Evolutionary conservation across 1,284 basidiomycete genomes (phyloP).

Genomic region (Sporisorium scitamineum): DNA sequence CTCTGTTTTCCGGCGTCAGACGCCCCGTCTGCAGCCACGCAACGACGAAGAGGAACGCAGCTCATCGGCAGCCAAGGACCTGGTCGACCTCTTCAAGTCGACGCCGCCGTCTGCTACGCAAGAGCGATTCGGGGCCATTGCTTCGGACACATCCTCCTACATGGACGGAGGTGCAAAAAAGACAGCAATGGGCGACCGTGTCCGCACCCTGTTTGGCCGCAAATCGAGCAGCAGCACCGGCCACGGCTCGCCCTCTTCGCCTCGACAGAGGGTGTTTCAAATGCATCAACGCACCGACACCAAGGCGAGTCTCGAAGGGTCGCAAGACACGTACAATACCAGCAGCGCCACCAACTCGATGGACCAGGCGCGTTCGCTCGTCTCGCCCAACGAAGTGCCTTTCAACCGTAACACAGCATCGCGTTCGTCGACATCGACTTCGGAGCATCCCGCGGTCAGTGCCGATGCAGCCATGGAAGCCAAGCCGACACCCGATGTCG

Average conservation of each 20-base stretch:
- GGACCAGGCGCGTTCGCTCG: slow-evolving; percentile 29
- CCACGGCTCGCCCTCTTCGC: slow-evolving; percentile 27
- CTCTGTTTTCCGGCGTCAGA: slow-evolving; percentile 8
- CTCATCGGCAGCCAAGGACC: slow-evolving; percentile 30
- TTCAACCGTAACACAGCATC: slow-evolving; percentile 26
- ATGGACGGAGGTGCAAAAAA: slow-evolving; percentile 26
- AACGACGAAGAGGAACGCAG: slow-evolving; percentile 26
- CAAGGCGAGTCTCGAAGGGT: slow-evolving; percentile 37
- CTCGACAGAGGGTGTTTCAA: slow-evolving; percentile 13
- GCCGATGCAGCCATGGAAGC: slow-evolving; percentile 21
- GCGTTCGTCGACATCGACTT: slow-evolving; percentile 37
- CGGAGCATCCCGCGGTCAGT: slow-evolving; percentile 22
- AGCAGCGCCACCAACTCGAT: slow-evolving; percentile 45
- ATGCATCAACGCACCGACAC: slow-evolving; percentile 25
- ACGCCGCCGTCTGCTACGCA: slow-evolving; percentile 46
- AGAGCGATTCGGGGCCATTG: slow-evolving; percentile 25
- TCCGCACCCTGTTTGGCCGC: slow-evolving; percentile 49
- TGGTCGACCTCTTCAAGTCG: slow-evolving; percentile 54
- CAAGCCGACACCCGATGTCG: slow-evolving; percentile 27
- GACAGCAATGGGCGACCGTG: slow-evolving; percentile 42
- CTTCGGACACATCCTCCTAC: slow-evolving; percentile 20
- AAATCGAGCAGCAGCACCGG: slow-evolving; percentile 46
- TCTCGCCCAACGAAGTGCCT: slow-evolving; percentile 28
- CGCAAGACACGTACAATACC: slow-evolving; percentile 36
- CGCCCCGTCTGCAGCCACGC: slow-evolving; percentile 45